Evolutionary conservation across 148 eudicot species (phyloP), one percentile per base, ranked within the genome.

Genomic region (Salicornia ramosissima): DNA sequence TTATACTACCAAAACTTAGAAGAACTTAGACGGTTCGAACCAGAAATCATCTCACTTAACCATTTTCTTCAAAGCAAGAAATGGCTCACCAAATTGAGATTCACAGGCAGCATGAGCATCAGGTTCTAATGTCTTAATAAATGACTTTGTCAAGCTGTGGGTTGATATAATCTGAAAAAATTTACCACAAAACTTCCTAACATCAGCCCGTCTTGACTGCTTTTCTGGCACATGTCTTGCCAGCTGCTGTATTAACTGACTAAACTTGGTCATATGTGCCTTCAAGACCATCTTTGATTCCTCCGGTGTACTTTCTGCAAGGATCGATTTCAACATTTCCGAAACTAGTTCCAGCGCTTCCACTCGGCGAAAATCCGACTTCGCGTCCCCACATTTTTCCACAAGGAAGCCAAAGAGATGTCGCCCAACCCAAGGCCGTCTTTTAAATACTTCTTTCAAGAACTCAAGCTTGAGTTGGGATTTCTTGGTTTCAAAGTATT

Each of bases 371-470:
- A 74, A 94, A 68, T 80, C 84, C 22, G 82, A 86, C 54, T 83
- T 90, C 2, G 97, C 86, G 49, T 75, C 62, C 21, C 71, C 66
- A 56, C 92, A 86, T 75, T 81, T 86, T 75, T 87, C 84, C 67
- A 94, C 62, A 78, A 94, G 85, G 68, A 86, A 84, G 1, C 78
- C 88, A 55, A 90, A 81, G 34, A 90, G 82, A 61, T 80, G 87
- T 24, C 71, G 84, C 14, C 92, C 97, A 34, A 90, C 77, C 97
- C 99, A 88, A 6, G 96, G 92, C 68, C 91, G 73, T 61, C 98
- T 83, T 78, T 79, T 87, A 67, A 94, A 83, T 33, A 86, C 80
- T 72, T 90, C 99, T 72, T 86, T 88, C 73, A 94, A 77, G 72
- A 90, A 90, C 49, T 80, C 90, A 0, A 85, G 79, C 69, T 90